A percentile compares a stretch with the other conserved stretches of the same genome.
phyloP scores from a whole-genome alignment of 441 rosid species.

The Eutrema salsugineum region DNA sequence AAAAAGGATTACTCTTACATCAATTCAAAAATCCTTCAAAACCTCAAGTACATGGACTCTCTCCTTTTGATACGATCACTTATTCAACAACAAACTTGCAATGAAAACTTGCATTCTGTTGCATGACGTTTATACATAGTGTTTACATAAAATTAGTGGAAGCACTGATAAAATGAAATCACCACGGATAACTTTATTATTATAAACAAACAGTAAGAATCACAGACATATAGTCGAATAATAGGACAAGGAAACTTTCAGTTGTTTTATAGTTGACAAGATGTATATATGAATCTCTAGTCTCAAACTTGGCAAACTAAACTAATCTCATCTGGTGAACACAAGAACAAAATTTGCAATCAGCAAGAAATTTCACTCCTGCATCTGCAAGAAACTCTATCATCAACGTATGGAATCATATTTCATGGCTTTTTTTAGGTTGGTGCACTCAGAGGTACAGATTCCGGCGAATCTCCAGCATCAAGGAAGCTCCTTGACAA shows the following conservation, averaged over 20 bases:
- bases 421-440: slow-evolving; percentile 11
- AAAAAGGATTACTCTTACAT: too few species aligned
- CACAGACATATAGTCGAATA: too few species aligned
- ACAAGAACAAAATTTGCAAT: background rate
- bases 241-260: background rate
- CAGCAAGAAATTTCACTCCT: background rate
- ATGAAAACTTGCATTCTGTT: too few species aligned
- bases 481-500: slow-evolving; percentile 66
- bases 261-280: background rate
- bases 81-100: too few species aligned
- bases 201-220: too few species aligned
- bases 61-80: too few species aligned
- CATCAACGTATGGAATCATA: background rate
- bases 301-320: slow-evolving; percentile 7
- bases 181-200: too few species aligned
- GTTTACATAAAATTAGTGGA: background rate
- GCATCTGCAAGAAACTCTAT: slow-evolving; percentile 4
- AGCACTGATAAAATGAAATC: background rate
- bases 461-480: slow-evolving; percentile 47
- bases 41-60: too few species aligned
- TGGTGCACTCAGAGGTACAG: slow-evolving; percentile 44
- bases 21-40: too few species aligned
- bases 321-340: slow-evolving; percentile 6
- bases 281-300: background rate
- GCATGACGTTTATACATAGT: background rate